Conservation (phyloP, 306 rosid species). For the Hippophae tibetana region DNA sequence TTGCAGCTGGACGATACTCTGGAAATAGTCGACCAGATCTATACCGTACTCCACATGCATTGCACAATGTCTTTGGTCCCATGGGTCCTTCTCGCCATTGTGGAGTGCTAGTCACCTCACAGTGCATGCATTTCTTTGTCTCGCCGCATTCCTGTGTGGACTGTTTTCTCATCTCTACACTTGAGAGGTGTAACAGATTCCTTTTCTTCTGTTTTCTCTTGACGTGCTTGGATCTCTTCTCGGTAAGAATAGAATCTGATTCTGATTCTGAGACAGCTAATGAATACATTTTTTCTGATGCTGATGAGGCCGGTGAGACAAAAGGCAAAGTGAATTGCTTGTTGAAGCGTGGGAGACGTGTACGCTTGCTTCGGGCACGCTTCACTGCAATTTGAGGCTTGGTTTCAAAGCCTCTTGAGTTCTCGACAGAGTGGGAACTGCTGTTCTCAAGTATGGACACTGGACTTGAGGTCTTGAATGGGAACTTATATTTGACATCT, state of each 20-base stretch:
- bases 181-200: constrained; percentile 26
- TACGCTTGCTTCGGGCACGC: constrained; percentile 60
- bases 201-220: constrained; percentile 30
- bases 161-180: constrained; percentile 20
- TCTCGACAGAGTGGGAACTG: constrained; percentile 48
- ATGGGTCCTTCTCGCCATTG: constrained; percentile 90
- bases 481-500: constrained; percentile 29
- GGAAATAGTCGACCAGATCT: constrained; percentile 82
- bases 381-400: constrained; percentile 29
- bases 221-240: constrained; percentile 16
- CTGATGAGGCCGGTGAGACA: constrained; percentile 13
- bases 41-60: constrained; percentile 87
- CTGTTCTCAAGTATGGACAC: constrained; percentile 66
- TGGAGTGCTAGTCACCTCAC: constrained; percentile 66
- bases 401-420: constrained; percentile 25
- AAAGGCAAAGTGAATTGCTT: constrained; percentile 9
- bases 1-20: constrained; percentile 75
- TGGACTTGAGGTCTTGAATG: constrained; percentile 53
- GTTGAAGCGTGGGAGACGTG: constrained; percentile 31
- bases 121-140: constrained; percentile 51
- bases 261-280: constrained; percentile 27
- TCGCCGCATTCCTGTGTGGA: constrained; percentile 15
- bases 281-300: constrained; percentile 13
- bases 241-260: constrained; percentile 14
- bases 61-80: constrained; percentile 85